Conservation (phyloP, 495 filamentous ascomycete species). For the Aspergillus wentii region DNA sequence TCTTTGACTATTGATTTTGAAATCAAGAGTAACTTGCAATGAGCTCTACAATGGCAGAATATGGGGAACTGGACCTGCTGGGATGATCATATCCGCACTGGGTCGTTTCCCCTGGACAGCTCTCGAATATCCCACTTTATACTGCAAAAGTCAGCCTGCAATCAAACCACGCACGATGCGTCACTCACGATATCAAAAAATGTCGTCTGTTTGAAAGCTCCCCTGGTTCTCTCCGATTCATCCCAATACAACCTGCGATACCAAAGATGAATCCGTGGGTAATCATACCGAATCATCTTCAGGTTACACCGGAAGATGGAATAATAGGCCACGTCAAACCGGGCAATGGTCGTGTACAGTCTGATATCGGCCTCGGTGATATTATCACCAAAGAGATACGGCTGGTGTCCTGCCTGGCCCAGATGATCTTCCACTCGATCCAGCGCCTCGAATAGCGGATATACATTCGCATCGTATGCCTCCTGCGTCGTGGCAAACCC, state of each 20-base stretch:
- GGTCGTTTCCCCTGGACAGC: constrained; percentile 8
- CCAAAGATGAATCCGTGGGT: constrained; percentile 66
- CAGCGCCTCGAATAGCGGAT: constrained; percentile 56
- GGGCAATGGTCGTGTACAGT: constrained; percentile 58
- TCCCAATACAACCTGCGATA: constrained; percentile 68
- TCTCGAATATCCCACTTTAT: constrained; percentile 15
- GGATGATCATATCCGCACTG: constrained; percentile 10
- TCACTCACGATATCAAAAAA: constrained; percentile 56
- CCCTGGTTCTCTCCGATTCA: constrained; percentile 41
- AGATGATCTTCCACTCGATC: constrained; percentile 61
- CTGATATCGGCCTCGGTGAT: constrained; percentile 67
- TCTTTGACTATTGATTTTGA: too few relatives aligned
- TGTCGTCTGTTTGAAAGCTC: constrained; percentile 66
- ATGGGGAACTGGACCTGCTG: constrained; percentile 37
- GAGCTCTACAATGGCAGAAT: constrained; percentile 15
- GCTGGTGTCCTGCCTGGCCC: constrained; percentile 37
- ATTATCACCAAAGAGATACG: constrained; percentile 58
- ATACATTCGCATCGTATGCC: constrained; percentile 57
- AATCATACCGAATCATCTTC: constrained; percentile 64
- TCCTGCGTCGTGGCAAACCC: constrained; percentile 63
- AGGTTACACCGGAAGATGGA: constrained; percentile 68
- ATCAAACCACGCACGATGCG: not conserved
- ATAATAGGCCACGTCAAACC: constrained; percentile 67
- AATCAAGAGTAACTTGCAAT: too few relatives aligned
- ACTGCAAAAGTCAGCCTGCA: constrained; percentile 4